These are phyloP conservation scores for Verticillium klebahnii DNA, from an alignment of 2,329 filamentous ascomycete species.

Conservation along the genomic window DNA sequence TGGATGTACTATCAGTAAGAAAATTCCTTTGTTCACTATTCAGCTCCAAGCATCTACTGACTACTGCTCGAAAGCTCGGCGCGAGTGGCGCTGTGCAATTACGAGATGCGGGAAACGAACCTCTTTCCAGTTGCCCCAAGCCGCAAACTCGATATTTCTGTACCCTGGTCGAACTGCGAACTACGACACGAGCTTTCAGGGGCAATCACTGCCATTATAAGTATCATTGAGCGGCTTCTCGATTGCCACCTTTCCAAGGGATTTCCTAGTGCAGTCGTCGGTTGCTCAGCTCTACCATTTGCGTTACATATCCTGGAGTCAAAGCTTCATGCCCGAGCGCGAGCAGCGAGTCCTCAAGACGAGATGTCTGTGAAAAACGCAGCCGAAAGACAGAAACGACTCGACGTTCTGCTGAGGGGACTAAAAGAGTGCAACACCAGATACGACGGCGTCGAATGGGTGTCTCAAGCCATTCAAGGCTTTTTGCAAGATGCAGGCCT, in stretches of 20 bases:
- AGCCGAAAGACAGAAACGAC: conserved; percentile 35
- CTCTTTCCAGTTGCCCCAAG: conserved; percentile 26
- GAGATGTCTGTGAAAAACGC: conserved; percentile 19
- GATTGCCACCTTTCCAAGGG: conserved; percentile 36
- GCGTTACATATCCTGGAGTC: conserved; percentile 28
- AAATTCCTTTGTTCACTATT: no score
- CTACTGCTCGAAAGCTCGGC: conserved; percentile 27
- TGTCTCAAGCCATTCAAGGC: conserved; percentile 36
- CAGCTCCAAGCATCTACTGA: not conserved
- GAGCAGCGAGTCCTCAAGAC: not conserved
- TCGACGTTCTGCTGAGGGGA: conserved; percentile 38
- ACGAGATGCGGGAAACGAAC: conserved; percentile 37
- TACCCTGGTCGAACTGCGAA: conserved; percentile 23
- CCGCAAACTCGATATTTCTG: conserved; percentile 22
- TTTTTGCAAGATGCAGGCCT: conserved; percentile 34
- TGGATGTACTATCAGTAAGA: conserved; percentile 49
- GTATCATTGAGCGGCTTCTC: conserved; percentile 41
- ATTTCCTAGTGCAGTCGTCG: conserved; percentile 40
- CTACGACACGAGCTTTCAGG: conserved; percentile 38
- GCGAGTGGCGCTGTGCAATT: conserved; percentile 38
- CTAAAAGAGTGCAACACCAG: conserved; percentile 40
- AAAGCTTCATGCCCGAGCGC: conserved; percentile 19
- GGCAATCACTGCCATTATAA: conserved; percentile 36
- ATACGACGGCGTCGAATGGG: conserved; percentile 40
- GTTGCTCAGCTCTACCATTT: conserved; percentile 27